A percentile compares a stretch with the other conserved stretches of the same genome.
These are phyloP conservation scores for Botryosphaeria agaves DNA, from an alignment of 2,329 filamentous ascomycete species.

Conservation along the genomic window DNA sequence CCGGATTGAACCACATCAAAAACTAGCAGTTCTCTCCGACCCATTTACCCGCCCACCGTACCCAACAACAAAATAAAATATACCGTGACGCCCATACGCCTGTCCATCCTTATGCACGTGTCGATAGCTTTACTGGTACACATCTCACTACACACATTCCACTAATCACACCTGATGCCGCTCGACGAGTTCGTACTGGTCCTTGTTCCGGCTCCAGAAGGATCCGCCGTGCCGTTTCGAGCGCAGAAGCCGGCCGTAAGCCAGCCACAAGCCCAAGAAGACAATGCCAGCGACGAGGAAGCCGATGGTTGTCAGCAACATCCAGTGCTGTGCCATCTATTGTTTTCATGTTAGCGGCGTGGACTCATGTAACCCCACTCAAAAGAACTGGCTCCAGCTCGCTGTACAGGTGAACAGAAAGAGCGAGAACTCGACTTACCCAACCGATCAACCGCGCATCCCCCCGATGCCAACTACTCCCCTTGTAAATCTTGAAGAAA, in stretches of 20 bases:
- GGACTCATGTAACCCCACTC: too few relatives aligned
- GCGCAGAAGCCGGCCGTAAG: background rate
- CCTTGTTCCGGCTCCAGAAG: background rate
- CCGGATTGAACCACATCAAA: too few relatives aligned
- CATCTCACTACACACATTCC: too few relatives aligned
- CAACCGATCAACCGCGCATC: constrained; percentile 50
- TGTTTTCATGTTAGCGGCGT: background rate
- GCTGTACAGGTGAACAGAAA: too few relatives aligned
- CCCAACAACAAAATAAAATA: too few relatives aligned
- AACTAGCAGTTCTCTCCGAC: too few relatives aligned
- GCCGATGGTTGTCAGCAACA: background rate
- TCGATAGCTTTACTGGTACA: too few relatives aligned
- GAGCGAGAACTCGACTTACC: constrained; percentile 24
- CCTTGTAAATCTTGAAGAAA: constrained; percentile 51
- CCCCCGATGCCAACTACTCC: constrained; percentile 47
- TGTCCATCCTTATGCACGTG: too few relatives aligned
- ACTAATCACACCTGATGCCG: background rate
- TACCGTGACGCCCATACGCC: too few relatives aligned
- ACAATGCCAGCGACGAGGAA: background rate
- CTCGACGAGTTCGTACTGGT: background rate
- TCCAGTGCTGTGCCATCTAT: background rate
- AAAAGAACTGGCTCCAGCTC: too few relatives aligned
- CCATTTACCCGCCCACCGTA: too few relatives aligned
- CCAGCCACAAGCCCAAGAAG: background rate
- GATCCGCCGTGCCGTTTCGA: background rate